Evolutionary conservation across 177 flowering plant species (phyloP), one percentile per base, ranked within the genome.

Genomic region (Vitis hybrid): DNA sequence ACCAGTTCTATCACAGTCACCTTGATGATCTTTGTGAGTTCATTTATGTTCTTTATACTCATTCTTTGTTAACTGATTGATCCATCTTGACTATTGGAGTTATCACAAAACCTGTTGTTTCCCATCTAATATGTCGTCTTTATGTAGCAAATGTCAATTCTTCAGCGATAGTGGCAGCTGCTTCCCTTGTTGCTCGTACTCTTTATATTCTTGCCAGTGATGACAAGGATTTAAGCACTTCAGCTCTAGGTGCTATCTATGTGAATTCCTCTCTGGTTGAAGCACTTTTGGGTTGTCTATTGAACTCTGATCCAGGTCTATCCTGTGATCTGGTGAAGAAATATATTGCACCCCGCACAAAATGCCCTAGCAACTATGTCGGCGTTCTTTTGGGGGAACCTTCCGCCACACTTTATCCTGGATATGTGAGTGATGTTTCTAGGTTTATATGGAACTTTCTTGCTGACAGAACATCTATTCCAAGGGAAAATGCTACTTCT

Each of bases 401-500:
- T 76, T 78, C 91, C 2, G 70, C 89, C 18, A 72, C 74, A 14
- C 89, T 92, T 32, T 54, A 80, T 75, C 81, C 59, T 59, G 83
- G 72, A 49, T 77, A 75, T 76, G 87, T 80, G 1, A 75, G 76
- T 65, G 98, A 95, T 70, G 65, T 84, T 66, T 85, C 99, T 62
- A 82, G 99, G 72, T 93, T 95, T 57, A 56, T 92, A 32, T 93
- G 96, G 96, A 91, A 91, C 75, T 95, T 91, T 81, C 71, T 95
- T 68, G 97, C 99, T 10, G 94, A 95, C 45, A 87, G 76, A 75
- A 93, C 98, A 59, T 83, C 99, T 55, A 56, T 34, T 48, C 83
- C 73, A 3, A 74, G 57, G 56, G 67, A 76, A 52, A 81, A 82
- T 76, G 58, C 34, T 30, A 78, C 79, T 69, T 82, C 89, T 30